These are phyloP conservation scores for Pseudotulostoma volvatum DNA, from an alignment of 495 filamentous ascomycete genomes.

Conservation along the genomic window DNA sequence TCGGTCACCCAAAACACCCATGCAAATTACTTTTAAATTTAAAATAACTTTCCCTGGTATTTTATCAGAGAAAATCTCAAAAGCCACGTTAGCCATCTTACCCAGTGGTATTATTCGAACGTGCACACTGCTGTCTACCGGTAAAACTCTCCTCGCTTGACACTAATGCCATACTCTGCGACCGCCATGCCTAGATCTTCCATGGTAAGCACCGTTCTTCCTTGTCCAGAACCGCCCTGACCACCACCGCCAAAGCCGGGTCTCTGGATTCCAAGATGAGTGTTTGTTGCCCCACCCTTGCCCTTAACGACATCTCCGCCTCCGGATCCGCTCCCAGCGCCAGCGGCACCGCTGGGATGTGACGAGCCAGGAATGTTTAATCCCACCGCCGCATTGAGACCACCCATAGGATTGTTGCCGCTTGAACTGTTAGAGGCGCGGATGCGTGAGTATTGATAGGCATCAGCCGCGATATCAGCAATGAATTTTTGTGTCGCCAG, in stretches of 20 bases:
- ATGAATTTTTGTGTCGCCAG: constrained; percentile 97
- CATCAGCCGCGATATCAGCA: constrained; percentile 90
- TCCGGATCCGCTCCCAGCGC: constrained; percentile 38
- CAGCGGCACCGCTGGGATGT: constrained; percentile 32
- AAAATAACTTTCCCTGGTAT: too few species aligned
- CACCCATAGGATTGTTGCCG: constrained; percentile 75
- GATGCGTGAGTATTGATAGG: constrained; percentile 93
- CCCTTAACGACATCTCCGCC: constrained; percentile 49
- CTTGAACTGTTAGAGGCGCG: constrained; percentile 74
- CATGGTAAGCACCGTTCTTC: constrained; percentile 92
- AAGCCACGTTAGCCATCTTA: too few species aligned
- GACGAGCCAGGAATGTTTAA: constrained; percentile 44
- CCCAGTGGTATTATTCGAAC: too few species aligned
- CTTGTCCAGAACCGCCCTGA: constrained; percentile 67
- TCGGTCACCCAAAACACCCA: too few species aligned
- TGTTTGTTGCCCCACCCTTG: constrained; percentile 40
- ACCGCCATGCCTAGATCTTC: constrained; percentile 97
- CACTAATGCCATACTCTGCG: constrained; percentile 90
- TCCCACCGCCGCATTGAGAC: constrained; percentile 61
- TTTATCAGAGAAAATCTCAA: too few species aligned
- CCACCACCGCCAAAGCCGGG: constrained; percentile 89
- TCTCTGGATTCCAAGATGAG: constrained; percentile 70
- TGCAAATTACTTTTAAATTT: too few species aligned
- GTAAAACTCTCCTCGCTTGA: constrained; percentile 95
- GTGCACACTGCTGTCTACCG: constrained; percentile 42